These are phyloP conservation scores for Candida nonsorbophila DNA, from an alignment of 805 yeast species.

Conservation along the genomic window DNA sequence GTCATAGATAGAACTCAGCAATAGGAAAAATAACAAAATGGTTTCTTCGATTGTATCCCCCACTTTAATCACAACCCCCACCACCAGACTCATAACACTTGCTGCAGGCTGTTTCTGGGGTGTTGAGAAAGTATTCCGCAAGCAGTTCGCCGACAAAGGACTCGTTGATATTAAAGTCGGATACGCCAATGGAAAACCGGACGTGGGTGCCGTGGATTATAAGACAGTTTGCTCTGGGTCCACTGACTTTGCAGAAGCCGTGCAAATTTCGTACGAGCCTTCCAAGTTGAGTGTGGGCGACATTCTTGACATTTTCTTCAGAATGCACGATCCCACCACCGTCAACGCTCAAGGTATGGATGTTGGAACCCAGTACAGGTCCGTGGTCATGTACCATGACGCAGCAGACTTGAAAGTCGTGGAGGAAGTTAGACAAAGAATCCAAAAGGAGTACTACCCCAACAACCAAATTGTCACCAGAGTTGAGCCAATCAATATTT, in stretches of 20 bases:
- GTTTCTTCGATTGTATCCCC: conserved; percentile 22
- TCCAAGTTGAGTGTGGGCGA: conserved; percentile 50
- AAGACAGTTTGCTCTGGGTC: conserved; percentile 67
- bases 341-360: conserved; percentile 83
- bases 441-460: conserved; percentile 76
- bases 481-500: conserved; percentile 61
- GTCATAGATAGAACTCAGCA: no score
- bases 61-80: conserved; percentile 25
- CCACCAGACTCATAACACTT: conserved; percentile 32
- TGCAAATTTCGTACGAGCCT: conserved; percentile 83
- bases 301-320: conserved; percentile 76
- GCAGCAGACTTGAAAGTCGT: conserved; percentile 47
- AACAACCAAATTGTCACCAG: conserved; percentile 61
- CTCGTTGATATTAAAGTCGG: conserved; percentile 81
- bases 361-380: conserved; percentile 83
- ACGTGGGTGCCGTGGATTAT: conserved; percentile 40
- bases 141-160: conserved; percentile 60
- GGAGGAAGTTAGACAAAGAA: conserved; percentile 38
- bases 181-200: conserved; percentile 79
- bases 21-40: conserved; percentile 4
- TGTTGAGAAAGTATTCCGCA: conserved; percentile 75
- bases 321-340: conserved; percentile 93
- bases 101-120: conserved; percentile 84
- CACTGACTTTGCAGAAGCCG: conserved; percentile 76
- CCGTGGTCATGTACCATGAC: conserved; percentile 66